Conservation (phyloP, 2,329 filamentous ascomycete genomes). For the Diaporthe destruens region DNA sequence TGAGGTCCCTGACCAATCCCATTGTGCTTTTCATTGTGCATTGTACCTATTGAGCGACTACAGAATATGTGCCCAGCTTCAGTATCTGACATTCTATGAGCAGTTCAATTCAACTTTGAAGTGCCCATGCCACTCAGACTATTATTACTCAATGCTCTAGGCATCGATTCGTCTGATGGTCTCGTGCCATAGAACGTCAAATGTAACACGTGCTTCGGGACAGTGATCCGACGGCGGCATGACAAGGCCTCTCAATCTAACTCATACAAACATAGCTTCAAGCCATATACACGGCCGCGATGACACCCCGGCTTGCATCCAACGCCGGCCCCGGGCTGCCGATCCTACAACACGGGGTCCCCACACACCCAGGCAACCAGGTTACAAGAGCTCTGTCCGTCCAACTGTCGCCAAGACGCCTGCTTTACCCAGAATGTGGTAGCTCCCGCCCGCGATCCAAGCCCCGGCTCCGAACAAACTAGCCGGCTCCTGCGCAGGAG, state of each 20-base stretch:
- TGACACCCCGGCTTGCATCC: neutral
- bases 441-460: neutral
- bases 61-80: neutral
- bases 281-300: neutral
- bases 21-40: neutral
- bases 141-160: neutral
- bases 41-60: neutral
- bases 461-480: neutral
- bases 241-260: neutral
- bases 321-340: neutral
- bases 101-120: neutral
- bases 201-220: neutral
- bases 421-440: slow-evolving; percentile 3
- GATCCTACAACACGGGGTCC: too few species aligned
- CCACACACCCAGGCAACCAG: neutral
- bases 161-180: neutral
- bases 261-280: neutral
- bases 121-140: neutral
- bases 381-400: neutral
- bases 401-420: slow-evolving; percentile 7
- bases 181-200: neutral
- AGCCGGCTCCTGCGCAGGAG: neutral
- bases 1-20: neutral
- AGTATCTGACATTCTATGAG: neutral
- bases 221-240: neutral